Evolutionary conservation across 179 eudicot species (phyloP).

Genomic region (Amaranthus tricolor): DNA sequence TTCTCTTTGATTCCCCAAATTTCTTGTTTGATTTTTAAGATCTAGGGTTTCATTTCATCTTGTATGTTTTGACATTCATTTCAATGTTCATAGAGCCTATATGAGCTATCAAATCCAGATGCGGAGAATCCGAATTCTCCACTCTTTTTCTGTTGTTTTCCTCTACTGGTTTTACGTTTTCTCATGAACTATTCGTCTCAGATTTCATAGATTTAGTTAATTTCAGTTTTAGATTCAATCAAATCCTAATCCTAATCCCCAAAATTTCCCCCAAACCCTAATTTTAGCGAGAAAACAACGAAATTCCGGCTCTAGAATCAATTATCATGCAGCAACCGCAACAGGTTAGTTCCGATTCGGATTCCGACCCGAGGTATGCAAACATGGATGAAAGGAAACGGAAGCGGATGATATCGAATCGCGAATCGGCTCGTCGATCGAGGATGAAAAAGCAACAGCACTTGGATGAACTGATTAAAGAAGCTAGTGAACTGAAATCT

Average conservation of each 20-base stretch:
- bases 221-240: not conserved
- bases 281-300: not conserved
- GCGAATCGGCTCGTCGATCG: constrained; percentile 80
- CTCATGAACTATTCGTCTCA: constrained; percentile 43
- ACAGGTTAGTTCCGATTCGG: constrained; percentile 60
- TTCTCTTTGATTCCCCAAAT: not conserved
- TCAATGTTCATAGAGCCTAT: constrained; percentile 34
- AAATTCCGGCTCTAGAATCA: constrained; percentile 6
- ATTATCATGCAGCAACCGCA: constrained; percentile 27
- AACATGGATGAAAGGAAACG: constrained; percentile 66
- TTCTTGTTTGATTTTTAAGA: constrained; percentile 3
- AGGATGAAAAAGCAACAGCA: constrained; percentile 83
- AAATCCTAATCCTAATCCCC: constrained; percentile 13
- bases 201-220: not conserved
- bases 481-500: constrained; percentile 38
- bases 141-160: constrained; percentile 86
- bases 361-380: constrained; percentile 36
- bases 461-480: constrained; percentile 44
- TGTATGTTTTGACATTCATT: constrained; percentile 11
- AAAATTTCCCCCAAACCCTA: not conserved
- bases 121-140: constrained; percentile 67
- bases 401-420: constrained; percentile 78
- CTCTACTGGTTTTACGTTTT: constrained; percentile 82
- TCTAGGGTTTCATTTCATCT: constrained; percentile 17
- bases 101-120: constrained; percentile 53